Evolutionary conservation across 805 yeast species (phyloP).

Genomic region (Torulaspora quercuum): DNA sequence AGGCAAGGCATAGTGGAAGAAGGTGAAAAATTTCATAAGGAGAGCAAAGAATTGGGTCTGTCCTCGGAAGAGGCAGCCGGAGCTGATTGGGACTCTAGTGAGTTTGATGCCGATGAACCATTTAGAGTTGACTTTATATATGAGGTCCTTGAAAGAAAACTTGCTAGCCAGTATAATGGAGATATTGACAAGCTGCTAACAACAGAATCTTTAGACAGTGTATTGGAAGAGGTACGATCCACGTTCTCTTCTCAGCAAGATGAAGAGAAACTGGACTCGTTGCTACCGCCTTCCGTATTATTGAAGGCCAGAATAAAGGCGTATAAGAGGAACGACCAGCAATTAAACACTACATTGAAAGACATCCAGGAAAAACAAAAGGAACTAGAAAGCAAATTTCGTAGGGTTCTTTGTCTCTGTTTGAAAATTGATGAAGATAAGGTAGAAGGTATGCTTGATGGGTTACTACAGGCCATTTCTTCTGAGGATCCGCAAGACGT

Average conservation of each 20-base stretch:
- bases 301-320: constrained; percentile 78
- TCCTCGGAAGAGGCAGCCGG: constrained; percentile 29
- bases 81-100: constrained; percentile 44
- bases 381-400: constrained; percentile 69
- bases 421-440: constrained; percentile 79
- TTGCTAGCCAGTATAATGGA: constrained; percentile 35
- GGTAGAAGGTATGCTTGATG: constrained; percentile 79
- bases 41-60: constrained; percentile 38
- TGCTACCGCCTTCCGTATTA: constrained; percentile 41
- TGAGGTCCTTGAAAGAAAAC: constrained; percentile 46
- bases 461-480: constrained; percentile 85
- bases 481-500: constrained; percentile 68
- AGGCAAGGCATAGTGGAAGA: constrained; percentile 64
- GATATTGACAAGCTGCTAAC: constrained; percentile 30
- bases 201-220: constrained; percentile 23
- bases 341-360: constrained; percentile 50
- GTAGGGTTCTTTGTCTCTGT: constrained; percentile 83
- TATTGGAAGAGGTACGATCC: constrained; percentile 25
- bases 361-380: constrained; percentile 52
- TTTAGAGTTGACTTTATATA: constrained; percentile 64
- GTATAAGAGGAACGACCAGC: constrained; percentile 64
- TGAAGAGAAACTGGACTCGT: constrained; percentile 18
- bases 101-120: constrained; percentile 88
- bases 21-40: constrained; percentile 50
- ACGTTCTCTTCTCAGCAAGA: constrained; percentile 13